phyloP scores from a whole-genome alignment of 2,329 filamentous ascomycete species.

The Microdochium trichocladiopsis region DNA sequence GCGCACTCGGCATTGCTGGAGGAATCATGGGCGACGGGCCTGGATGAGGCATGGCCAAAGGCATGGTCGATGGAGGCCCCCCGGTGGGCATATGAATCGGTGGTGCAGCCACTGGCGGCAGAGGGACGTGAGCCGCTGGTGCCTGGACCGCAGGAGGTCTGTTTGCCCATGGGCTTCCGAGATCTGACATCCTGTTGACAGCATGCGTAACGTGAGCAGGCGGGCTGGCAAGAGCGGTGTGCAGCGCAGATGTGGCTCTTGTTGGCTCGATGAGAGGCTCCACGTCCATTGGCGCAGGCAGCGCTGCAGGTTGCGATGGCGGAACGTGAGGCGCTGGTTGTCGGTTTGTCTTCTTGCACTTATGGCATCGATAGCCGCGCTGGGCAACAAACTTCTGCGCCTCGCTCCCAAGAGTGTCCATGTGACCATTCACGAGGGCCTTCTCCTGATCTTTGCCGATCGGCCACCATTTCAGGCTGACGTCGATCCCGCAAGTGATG shows the following conservation, averaged over 20 bases:
- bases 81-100: slow-evolving; percentile 15
- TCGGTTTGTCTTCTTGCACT: slow-evolving; percentile 54
- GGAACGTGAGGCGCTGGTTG: slow-evolving; percentile 27
- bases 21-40: slow-evolving; percentile 24
- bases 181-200: neutral
- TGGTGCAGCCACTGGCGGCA: slow-evolving; percentile 5
- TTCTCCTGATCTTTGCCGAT: slow-evolving; percentile 45
- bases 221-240: neutral
- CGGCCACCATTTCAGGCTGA: slow-evolving; percentile 69
- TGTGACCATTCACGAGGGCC: slow-evolving; percentile 43
- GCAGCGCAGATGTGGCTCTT: neutral
- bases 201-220: neutral
- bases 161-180: neutral
- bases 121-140: slow-evolving; percentile 2
- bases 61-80: slow-evolving; percentile 14
- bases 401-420: slow-evolving; percentile 43
- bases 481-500: slow-evolving; percentile 59
- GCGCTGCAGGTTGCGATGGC: neutral
- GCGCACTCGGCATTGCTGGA: slow-evolving; percentile 24
- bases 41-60: slow-evolving; percentile 14
- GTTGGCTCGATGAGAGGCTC: neutral
- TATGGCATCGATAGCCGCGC: slow-evolving; percentile 65
- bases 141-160: neutral
- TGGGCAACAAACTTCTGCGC: slow-evolving; percentile 53
- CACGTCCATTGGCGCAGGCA: slow-evolving; percentile 3